phyloP scores from a whole-genome alignment of 306 rosid species.

The Trichosanthes cucumerina region DNA sequence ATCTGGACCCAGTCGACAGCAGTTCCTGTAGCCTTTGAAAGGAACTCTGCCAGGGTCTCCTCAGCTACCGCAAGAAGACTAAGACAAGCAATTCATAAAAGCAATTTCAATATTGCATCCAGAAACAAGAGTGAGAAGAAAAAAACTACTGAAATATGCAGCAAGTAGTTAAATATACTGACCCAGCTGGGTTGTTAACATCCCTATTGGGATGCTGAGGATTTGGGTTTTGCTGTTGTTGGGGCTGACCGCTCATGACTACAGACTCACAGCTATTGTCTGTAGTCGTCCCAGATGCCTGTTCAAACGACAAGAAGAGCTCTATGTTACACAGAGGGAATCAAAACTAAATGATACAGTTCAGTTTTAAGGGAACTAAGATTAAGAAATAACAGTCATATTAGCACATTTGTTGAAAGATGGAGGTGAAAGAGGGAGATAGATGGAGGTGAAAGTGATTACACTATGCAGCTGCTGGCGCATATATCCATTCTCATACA shows the following conservation, averaged over 20 bases:
- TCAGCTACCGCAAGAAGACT: conserved; percentile 95
- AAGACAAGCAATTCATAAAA: neutral
- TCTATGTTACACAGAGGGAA: neutral
- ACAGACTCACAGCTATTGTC: conserved; percentile 99
- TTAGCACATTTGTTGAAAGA: neutral
- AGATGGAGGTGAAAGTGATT: neutral
- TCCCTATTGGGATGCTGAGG: conserved; percentile 90
- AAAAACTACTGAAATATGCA: neutral
- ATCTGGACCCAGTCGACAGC: conserved; percentile 99
- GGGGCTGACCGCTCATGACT: conserved; percentile 98
- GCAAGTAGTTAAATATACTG: neutral
- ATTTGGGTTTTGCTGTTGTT: conserved; percentile 92
- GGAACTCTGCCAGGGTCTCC: conserved; percentile 99
- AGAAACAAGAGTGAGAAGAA: neutral
- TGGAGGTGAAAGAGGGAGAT: neutral
- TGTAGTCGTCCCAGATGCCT: conserved; percentile 85
- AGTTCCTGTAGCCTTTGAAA: conserved; percentile 99
- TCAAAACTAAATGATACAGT: neutral
- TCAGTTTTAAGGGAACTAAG: neutral
- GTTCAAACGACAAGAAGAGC: neutral
- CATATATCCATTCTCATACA: conserved; percentile 88
- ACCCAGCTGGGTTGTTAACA: conserved; percentile 99
- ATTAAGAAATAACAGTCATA: neutral
- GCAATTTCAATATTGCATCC: neutral
- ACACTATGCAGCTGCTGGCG: conserved; percentile 70